Base-by-base conservation (phyloP, 768 basidiomycete genomes). In the Lactarius sanguifluus region DNA sequence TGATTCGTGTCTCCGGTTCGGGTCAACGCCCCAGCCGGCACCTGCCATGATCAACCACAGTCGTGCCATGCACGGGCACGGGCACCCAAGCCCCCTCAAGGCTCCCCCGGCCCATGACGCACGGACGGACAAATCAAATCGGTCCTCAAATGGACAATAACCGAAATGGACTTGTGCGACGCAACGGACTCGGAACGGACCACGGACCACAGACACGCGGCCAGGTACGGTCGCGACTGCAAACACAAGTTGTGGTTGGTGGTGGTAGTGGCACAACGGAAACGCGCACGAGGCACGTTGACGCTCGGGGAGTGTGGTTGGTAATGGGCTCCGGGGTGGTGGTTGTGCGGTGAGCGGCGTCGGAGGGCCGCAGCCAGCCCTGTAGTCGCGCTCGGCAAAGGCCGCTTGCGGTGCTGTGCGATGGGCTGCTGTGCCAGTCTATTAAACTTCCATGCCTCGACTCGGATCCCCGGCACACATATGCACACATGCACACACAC, bases 351-450 rank as follows among this genome's bases (percentile, higher is more conserved):
- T 25, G 50, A 6, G 50, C 50, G 50, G 50, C 50, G 1, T 52
- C 50, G 50, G 50, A 52, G 50, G 50, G 50, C 50, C 50, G 50
- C 50, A 52, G 50, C n/a, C 50, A 52, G 50, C 16, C 50, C 50
- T 13, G 50, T 52, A 52, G 13, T 15, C 50, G 50, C 50, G 2
- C 50, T 52, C 50, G 50, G 50, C 50, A 52, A 52, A 25, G 50
- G 13, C 50, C 50, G 50, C 23, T 15, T 28, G 47, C 12, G 23
- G 23, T 23, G 50, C 50, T 52, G 23, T 23, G 23, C 50, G 50
- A 52, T 52, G 50, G 50, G 50, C 25, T 52, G 50, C 50, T 52
- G 50, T 52, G 50, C 50, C 25, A 52, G 25, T 25, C 23, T 25
- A 52, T 52, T 52, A 52, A 28, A 28, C 50, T 52, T 52, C 23